Evolutionary conservation across 1,139 yeast genomes (phyloP), one percentile per base, ranked within the genome.

Genomic region (Ogataea hybrid): DNA sequence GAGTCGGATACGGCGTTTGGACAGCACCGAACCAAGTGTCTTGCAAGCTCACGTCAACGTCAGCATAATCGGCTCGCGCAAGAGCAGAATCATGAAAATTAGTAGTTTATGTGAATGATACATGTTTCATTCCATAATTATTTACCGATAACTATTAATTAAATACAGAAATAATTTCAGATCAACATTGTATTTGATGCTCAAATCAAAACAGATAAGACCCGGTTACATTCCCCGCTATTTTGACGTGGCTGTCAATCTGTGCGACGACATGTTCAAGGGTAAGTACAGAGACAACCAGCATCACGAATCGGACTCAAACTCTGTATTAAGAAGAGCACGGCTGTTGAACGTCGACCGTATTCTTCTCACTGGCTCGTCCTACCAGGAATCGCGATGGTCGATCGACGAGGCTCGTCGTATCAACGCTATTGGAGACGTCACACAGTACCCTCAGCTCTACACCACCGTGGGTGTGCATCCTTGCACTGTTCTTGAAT

Each of bases 391-490:
- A 56, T 78, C 92, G 16, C 49, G 53, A 25, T 58, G 63, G 18
- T 76, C 82, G 0, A 53, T 79, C 5, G 67, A 67, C 14, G 50
- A 81, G 27, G 73, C 76, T 15, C 52, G 61, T 28, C 69, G 64
- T 5, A 76, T 70, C 47, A 63, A 71, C 36, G 59, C 54, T 21
- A 58, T 69, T 17, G 69, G 71, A 48, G 62, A 49, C 42, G 51
- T 52, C 43, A 65, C 58, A 7, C 61, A 37, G 21, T 50, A 33
- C 27, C 63, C 64, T 2, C 25, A 62, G 15, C 67, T 82, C 37
- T 71, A 67, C 49, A 78, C 86, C 12, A 92, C 98, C 0, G 92
- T 82, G 1, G 98, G 98, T 9, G 95, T 90, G 1, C 98, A 92
- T 64, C 98, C 98, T 1, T 90, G 97, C 62, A 70, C 83, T 16